Evolutionary conservation across 1,284 basidiomycete genomes (phyloP).

Genomic region (Schizophyllum amplum): DNA sequence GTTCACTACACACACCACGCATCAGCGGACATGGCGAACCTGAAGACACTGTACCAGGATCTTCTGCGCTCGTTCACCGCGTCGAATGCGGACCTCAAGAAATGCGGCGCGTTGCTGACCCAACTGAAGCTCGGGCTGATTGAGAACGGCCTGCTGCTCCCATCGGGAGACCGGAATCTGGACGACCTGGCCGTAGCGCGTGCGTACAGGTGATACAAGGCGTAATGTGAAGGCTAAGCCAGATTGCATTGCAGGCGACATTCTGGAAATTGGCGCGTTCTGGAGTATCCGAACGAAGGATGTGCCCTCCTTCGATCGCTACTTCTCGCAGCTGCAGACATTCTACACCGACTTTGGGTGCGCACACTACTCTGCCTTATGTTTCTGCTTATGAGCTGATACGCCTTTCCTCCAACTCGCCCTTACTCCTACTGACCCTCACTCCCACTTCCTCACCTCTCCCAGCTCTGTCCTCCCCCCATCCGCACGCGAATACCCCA

Average conservation of each 20-base stretch:
- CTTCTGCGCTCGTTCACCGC: constrained; percentile 55
- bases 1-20: constrained; percentile 28
- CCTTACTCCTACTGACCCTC: neutral
- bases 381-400: neutral
- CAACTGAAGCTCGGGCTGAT: constrained; percentile 81
- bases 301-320: constrained; percentile 89
- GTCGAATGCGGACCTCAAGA: constrained; percentile 56
- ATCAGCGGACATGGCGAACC: constrained; percentile 30
- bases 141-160: constrained; percentile 69
- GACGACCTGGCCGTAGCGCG: constrained; percentile 66
- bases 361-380: constrained; percentile 9
- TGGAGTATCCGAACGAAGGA: constrained; percentile 86
- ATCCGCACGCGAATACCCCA: constrained; percentile 81
- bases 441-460: neutral
- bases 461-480: constrained; percentile 67
- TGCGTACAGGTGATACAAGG: constrained; percentile 29
- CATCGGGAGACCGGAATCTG: constrained; percentile 44
- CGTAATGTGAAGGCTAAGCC: constrained; percentile 2
- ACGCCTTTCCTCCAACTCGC: neutral
- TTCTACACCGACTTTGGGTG: constrained; percentile 89
- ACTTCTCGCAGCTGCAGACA: constrained; percentile 86
- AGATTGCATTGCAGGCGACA: constrained; percentile 56
- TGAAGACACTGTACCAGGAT: constrained; percentile 55
- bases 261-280: constrained; percentile 93
- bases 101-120: constrained; percentile 50